Evolutionary conservation across 148 eudicot species (phyloP).

Genomic region (Camellia sinensis): DNA sequence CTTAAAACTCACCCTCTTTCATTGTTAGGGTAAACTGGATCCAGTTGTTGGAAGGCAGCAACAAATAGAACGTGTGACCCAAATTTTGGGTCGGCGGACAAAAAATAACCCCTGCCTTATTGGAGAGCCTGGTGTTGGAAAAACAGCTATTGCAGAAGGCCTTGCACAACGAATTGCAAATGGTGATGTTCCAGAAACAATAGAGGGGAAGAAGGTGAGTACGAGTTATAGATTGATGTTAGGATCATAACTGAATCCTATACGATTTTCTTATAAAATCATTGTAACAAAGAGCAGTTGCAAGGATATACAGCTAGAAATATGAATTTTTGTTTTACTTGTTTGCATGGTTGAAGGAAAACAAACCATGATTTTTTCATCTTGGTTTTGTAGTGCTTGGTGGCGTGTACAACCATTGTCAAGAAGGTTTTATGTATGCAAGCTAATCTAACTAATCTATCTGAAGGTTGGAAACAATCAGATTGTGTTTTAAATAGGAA

Average conservation of each 20-base stretch:
- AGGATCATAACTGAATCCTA: neutral
- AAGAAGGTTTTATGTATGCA: neutral
- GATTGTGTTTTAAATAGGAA: too few relatives aligned
- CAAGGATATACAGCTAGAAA: too few relatives aligned
- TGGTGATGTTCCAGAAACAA: constrained; percentile 94
- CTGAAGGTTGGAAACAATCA: too few relatives aligned
- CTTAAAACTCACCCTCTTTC: constrained; percentile 15
- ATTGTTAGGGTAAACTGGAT: constrained; percentile 78
- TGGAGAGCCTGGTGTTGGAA: constrained; percentile 98
- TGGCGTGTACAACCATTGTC: neutral
- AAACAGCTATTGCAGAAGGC: constrained; percentile 95
- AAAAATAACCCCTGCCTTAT: constrained; percentile 95
- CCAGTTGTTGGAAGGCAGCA: constrained; percentile 93
- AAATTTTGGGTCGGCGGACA: constrained; percentile 80
- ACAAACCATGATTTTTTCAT: too few relatives aligned
- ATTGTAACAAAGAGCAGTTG: neutral
- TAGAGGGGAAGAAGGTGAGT: constrained; percentile 86
- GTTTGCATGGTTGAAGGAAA: too few relatives aligned
- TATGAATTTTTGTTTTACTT: too few relatives aligned
- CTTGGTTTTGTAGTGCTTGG: too few relatives aligned
- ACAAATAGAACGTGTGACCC: constrained; percentile 92
- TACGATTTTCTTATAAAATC: neutral
- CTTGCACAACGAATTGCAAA: constrained; percentile 85
- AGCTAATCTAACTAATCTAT: neutral
- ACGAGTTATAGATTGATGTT: neutral